phyloP scores from a whole-genome alignment of 441 rosid genomes.

The Omphalea diandra region DNA sequence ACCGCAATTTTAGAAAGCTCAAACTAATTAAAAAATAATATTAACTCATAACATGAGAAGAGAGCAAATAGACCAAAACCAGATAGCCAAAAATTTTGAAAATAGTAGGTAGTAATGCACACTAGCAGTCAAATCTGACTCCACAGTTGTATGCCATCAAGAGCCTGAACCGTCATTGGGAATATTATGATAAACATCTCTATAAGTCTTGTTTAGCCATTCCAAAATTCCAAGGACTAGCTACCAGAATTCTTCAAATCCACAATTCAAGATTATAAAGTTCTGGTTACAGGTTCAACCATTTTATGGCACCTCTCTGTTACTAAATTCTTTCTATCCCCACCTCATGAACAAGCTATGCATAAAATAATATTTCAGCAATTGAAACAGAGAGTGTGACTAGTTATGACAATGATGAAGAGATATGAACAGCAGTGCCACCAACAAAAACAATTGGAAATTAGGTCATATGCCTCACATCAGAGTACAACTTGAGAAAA shows the following conservation, averaged over 20 bases:
- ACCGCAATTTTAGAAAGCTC: constrained; percentile 20
- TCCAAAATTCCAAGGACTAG: neutral
- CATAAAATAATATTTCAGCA: neutral
- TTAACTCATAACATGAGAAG: neutral
- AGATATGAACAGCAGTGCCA: neutral
- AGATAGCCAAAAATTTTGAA: neutral
- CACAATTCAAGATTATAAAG: neutral
- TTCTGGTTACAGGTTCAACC: neutral
- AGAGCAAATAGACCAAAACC: neutral
- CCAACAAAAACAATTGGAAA: neutral
- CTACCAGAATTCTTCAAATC: constrained; percentile 2
- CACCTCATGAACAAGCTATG: neutral
- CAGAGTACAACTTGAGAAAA: too few relatives aligned
- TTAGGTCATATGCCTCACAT: too few relatives aligned
- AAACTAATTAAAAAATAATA: neutral
- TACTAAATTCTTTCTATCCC: neutral
- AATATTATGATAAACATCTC: neutral
- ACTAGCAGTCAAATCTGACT: neutral
- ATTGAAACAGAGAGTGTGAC: neutral
- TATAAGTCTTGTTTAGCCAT: neutral
- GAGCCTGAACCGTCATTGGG: constrained; percentile 4
- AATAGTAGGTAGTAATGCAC: neutral
- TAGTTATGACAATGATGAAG: neutral
- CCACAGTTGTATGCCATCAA: neutral
- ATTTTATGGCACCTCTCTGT: neutral